Base-by-base conservation (phyloP, 164 flowering plant genomes). In the Litsea cubeba region DNA sequence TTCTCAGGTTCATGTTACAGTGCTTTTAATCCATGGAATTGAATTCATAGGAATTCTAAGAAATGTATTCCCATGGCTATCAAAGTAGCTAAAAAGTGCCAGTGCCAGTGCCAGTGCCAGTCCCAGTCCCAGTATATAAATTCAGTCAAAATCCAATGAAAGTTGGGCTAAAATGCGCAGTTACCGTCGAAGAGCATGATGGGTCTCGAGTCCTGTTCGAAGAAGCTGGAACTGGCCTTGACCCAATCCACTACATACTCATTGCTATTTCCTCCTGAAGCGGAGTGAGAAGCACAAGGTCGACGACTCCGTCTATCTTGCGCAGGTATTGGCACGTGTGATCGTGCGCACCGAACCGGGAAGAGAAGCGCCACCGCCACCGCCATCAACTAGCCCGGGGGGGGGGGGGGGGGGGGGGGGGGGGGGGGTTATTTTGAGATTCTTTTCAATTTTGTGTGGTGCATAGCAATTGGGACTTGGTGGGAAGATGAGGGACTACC, bases 101-200 rank as follows among this genome's bases (percentile, higher is more conserved):
- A 4, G 28, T 26, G 28, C 28, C 28, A 26, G 35, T 30, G 6
- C 35, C 5, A 30, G 35, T 30, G 35, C 35, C 32, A 4, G 28
- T 26, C 1, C 28, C 28, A 26, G 35, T 30, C 35, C 35, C 5
- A 30, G 35, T 30, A 30, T 30, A 30, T 30, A 30, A 4, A 30
- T 3, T 30, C 35, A 30, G 0, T 30, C 35, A 30, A 30, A 30
- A 30, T 30, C 35, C 35, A 30, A 30, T 30, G 35, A 30, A 30
- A 30, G 35, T 30, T 4, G 35, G 35, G 68, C 20, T 75, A 71
- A 60, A 58, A 70, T 57, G 74, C 35, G 68, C n/a, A 24, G n/a
- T 25, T 81, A 93, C 98, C 96, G 69, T 93, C 98, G 70, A 87
- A 93, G 12, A 93, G 77, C 96, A 93, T 93, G 82, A 93, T 91